Conservation (phyloP, 495 filamentous ascomycete genomes). For the Hypoxylon trugodes region DNA sequence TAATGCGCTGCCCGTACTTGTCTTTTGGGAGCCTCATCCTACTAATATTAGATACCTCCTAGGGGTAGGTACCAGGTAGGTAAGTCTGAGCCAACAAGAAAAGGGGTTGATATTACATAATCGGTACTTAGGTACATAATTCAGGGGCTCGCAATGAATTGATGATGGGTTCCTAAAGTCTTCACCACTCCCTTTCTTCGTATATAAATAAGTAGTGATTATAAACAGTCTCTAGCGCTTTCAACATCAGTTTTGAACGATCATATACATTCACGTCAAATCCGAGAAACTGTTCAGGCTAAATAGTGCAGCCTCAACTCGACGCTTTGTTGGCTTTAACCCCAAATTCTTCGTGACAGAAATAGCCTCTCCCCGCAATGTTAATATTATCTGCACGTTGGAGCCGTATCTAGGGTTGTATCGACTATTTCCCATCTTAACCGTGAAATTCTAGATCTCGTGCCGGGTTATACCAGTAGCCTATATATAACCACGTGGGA, state of each 20-base stretch:
- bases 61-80: no score
- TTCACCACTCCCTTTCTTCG: background rate
- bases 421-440: constrained; percentile 32
- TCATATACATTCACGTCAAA: background rate
- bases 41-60: no score
- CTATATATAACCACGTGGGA: constrained; percentile 21
- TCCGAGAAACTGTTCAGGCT: constrained; percentile 23
- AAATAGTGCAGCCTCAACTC: background rate
- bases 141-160: no score
- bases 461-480: background rate
- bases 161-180: no score
- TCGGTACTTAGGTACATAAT: no score
- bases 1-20: no score
- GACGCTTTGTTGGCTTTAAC: background rate
- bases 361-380: constrained; percentile 30
- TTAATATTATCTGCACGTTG: constrained; percentile 22
- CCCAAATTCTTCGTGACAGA: background rate
- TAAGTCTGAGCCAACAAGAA: no score
- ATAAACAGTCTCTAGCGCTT: background rate
- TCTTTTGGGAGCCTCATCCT: no score
- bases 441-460: constrained; percentile 24
- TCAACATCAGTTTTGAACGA: background rate
- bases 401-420: constrained; percentile 18
- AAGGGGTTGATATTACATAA: no score
- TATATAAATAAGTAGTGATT: background rate